These are phyloP conservation scores for Ogataea wickerhamii DNA, from an alignment of 805 yeast species.

Conservation along the genomic window DNA sequence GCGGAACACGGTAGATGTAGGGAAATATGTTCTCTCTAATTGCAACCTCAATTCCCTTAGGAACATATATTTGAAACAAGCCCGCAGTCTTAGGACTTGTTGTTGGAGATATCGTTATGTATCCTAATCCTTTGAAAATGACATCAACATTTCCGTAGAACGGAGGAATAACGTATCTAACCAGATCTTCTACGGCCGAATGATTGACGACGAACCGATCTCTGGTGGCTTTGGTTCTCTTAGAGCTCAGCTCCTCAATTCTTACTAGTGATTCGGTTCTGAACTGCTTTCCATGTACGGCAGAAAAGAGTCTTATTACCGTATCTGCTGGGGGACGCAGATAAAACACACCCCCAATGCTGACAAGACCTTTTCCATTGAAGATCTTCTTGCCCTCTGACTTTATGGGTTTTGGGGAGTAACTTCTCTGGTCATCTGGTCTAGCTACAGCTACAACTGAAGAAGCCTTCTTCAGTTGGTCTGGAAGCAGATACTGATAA, in stretches of 20 bases:
- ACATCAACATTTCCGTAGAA: constrained; percentile 64
- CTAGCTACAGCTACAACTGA: constrained; percentile 9
- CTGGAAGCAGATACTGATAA: constrained; percentile 25
- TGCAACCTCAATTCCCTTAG: constrained; percentile 50
- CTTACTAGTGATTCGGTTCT: constrained; percentile 32
- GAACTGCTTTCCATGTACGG: constrained; percentile 40
- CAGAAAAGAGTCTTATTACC: constrained; percentile 45
- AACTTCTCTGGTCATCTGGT: constrained; percentile 4
- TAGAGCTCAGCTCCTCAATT: constrained; percentile 27
- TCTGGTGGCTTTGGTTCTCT: constrained; percentile 25
- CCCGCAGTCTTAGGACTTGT: constrained; percentile 35
- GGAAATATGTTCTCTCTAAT: constrained; percentile 38
- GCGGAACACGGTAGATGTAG: constrained; percentile 25
- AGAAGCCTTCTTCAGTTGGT: constrained; percentile 4
- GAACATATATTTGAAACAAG: constrained; percentile 49
- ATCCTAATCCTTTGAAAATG: constrained; percentile 64
- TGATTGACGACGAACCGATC: constrained; percentile 18
- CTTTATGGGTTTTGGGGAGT: constrained; percentile 5
- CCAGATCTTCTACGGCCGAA: constrained; percentile 31
- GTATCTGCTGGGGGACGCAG: constrained; percentile 50
- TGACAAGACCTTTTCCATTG: constrained; percentile 26
- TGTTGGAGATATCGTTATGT: constrained; percentile 56
- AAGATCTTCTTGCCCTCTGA: constrained; percentile 16
- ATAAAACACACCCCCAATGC: constrained; percentile 61
- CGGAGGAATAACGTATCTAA: constrained; percentile 61